Evolutionary conservation across 2,329 filamentous ascomycete genomes (phyloP).

Genomic region (Fusarium sororula): DNA sequence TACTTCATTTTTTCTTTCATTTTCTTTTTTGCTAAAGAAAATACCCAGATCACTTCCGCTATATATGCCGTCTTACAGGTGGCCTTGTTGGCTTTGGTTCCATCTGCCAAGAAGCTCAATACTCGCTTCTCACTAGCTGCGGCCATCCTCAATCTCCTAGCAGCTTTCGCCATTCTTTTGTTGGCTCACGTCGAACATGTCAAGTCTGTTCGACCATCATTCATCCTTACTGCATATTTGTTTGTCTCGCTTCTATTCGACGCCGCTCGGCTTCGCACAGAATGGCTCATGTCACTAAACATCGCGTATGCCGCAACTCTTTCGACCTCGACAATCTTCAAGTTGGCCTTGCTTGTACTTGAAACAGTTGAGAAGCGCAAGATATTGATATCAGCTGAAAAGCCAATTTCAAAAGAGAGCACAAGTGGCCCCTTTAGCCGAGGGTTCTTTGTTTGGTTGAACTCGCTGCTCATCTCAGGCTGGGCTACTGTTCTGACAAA

Average conservation of each 20-base stretch:
- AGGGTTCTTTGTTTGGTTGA: slow-evolving; percentile 48
- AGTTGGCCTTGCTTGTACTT: slow-evolving; percentile 40
- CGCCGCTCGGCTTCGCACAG: slow-evolving; percentile 44
- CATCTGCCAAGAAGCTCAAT: slow-evolving; percentile 38
- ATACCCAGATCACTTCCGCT: slow-evolving; percentile 33
- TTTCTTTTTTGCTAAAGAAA: background rate
- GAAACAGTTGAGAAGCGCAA: slow-evolving; percentile 46
- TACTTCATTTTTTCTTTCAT: background rate
- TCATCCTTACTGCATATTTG: slow-evolving; percentile 44
- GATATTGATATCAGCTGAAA: slow-evolving; percentile 51
- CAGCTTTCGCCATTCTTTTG: slow-evolving; percentile 41
- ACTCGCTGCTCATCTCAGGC: slow-evolving; percentile 57
- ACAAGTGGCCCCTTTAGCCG: slow-evolving; percentile 52
- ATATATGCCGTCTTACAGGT: slow-evolving; percentile 40
- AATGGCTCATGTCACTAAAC: slow-evolving; percentile 45
- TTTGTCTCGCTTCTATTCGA: slow-evolving; percentile 47
- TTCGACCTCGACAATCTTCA: slow-evolving; percentile 35
- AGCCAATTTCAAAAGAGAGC: slow-evolving; percentile 57
- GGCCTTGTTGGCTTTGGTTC: slow-evolving; percentile 39
- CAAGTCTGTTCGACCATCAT: slow-evolving; percentile 47
- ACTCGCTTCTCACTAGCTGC: slow-evolving; percentile 44
- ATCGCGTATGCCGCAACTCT: slow-evolving; percentile 38
- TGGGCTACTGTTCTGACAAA: slow-evolving; percentile 50
- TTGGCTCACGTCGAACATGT: slow-evolving; percentile 46
- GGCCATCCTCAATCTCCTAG: slow-evolving; percentile 42